Evolutionary conservation across 805 yeast species (phyloP).

Genomic region (Lachancea quebecensis): DNA sequence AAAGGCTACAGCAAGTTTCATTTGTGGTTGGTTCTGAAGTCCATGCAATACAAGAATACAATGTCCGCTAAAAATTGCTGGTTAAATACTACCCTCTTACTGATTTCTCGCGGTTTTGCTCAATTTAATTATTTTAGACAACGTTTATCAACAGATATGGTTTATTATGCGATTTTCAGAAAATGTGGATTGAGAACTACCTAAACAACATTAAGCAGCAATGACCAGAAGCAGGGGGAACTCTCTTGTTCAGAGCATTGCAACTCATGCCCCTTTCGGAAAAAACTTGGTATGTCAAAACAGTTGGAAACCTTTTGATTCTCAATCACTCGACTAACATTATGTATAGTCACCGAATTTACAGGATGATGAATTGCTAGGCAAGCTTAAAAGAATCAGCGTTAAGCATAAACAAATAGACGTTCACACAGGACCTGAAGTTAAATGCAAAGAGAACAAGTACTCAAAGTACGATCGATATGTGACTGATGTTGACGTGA

Average conservation of each 20-base stretch:
- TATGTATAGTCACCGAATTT: neutral
- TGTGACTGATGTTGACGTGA: conserved; percentile 26
- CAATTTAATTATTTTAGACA: too few relatives aligned
- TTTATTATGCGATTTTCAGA: too few relatives aligned
- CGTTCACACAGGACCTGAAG: neutral
- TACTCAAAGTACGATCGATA: conserved; percentile 18
- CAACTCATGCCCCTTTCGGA: conserved; percentile 32
- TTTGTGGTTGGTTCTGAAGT: too few relatives aligned
- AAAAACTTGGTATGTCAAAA: neutral
- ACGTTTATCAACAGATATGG: too few relatives aligned
- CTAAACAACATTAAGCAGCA: conserved; percentile 21
- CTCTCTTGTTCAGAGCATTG: conserved; percentile 58
- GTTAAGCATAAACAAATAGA: neutral
- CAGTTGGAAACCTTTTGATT: neutral
- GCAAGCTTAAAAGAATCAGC: neutral
- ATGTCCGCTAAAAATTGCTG: too few relatives aligned
- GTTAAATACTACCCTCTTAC: too few relatives aligned
- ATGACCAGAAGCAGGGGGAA: conserved; percentile 43
- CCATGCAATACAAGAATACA: too few relatives aligned
- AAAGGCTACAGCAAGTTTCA: too few relatives aligned
- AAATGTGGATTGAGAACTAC: too few relatives aligned
- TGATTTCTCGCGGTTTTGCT: too few relatives aligned
- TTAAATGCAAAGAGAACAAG: neutral
- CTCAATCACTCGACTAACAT: neutral
- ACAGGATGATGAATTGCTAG: conserved; percentile 2